Conservation (phyloP, 371 early-diverging fungal genomes). For the Rhizomucor miehei region DNA sequence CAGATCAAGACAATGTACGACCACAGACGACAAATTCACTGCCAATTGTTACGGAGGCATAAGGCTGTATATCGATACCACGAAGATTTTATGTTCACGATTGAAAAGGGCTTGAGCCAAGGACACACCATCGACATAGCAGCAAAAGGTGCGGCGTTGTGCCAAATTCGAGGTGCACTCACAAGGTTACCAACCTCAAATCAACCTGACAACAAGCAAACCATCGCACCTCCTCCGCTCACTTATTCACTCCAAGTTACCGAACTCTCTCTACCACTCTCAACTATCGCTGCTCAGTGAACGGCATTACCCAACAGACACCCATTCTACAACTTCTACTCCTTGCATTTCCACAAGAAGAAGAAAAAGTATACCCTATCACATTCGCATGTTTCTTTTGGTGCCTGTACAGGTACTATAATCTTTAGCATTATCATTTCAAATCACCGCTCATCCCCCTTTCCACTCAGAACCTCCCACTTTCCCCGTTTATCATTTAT, state of each 20-base stretch:
- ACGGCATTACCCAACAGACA: too few species aligned
- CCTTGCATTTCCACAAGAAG: background rate
- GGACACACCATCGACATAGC: conserved; percentile 27
- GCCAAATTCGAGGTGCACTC: conserved; percentile 35
- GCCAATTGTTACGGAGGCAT: conserved; percentile 26
- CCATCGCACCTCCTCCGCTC: conserved; percentile 30
- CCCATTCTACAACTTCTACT: background rate
- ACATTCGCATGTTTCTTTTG: background rate
- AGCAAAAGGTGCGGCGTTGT: conserved; percentile 27
- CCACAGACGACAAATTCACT: conserved; percentile 40
- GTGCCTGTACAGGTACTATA: too few species aligned
- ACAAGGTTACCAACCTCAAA: conserved; percentile 17
- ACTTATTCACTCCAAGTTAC: conserved; percentile 44
- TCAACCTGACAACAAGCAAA: conserved; percentile 12
- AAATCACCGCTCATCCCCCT: too few species aligned
- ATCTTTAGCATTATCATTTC: too few species aligned
- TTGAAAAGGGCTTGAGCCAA: conserved; percentile 40
- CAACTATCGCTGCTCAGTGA: conserved; percentile 34
- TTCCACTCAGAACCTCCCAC: background rate
- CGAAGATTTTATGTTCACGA: conserved; percentile 32
- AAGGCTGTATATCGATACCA: conserved; percentile 13
- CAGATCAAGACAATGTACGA: conserved; percentile 45
- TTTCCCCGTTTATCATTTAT: too few species aligned
- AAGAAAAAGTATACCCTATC: background rate
- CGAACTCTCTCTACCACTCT: conserved; percentile 38